phyloP scores from a whole-genome alignment of 116 monocot species.

The Trichopus zeylanicus region DNA sequence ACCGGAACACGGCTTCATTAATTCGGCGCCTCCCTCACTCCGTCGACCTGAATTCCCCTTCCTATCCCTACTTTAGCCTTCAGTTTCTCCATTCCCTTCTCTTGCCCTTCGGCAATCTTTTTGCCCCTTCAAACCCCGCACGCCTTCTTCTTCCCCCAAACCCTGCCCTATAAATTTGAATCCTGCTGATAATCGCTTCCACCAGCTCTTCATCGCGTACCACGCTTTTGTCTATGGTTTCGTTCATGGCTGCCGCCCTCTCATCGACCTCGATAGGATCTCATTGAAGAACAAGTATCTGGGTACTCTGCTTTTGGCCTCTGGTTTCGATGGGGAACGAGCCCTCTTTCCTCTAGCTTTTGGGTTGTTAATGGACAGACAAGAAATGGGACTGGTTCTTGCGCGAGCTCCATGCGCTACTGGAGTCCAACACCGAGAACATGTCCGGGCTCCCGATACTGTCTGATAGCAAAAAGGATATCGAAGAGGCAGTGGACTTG shows the following conservation, averaged over 20 bases:
- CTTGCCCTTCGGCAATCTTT: background rate
- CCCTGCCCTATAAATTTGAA: conserved; percentile 11
- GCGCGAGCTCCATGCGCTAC: conserved; percentile 70
- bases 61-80: no score
- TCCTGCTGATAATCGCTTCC: conserved; percentile 72
- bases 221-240: conserved; percentile 92
- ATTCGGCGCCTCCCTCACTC: no score
- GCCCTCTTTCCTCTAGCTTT: conserved; percentile 88
- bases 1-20: no score
- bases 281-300: conserved; percentile 87
- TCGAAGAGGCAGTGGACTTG: conserved; percentile 80
- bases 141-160: no score
- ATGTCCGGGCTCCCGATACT: conserved; percentile 95
- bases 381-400: conserved; percentile 99
- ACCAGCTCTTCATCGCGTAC: conserved; percentile 73
- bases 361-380: conserved; percentile 84
- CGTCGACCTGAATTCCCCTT: no score
- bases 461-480: conserved; percentile 75
- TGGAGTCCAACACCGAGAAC: conserved; percentile 82
- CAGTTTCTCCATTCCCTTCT: no score
- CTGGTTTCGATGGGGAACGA: conserved; percentile 92
- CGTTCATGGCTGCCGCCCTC: conserved; percentile 78
- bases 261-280: conserved; percentile 85
- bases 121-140: background rate
- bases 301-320: conserved; percentile 86